Base-by-base conservation (phyloP, 805 yeast species). In the Citeromyces nyonsensis region DNA sequence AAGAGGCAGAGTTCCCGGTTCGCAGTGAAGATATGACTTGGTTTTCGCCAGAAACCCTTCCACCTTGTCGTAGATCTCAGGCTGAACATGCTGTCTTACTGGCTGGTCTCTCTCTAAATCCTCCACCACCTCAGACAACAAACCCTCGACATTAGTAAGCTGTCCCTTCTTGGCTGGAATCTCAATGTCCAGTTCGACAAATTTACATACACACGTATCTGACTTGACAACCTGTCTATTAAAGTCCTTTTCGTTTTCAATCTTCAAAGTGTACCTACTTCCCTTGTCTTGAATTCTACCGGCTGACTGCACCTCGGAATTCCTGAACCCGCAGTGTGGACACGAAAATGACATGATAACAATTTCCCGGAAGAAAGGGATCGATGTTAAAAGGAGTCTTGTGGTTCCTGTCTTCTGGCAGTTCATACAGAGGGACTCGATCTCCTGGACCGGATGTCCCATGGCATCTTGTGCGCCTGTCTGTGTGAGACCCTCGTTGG, bases 121-220 rank as follows among this genome's bases (percentile, higher is more conserved):
- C 10, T 69, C 80, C 35, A 78, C 61, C 80, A 86, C 85, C 51
- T 86, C 95, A 11, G 63, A 51, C 36, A 91, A 60, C 25, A 91
- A 54, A 15, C 98, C 99, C 53, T 91, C 98, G 22, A 85, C 76
- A 15, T 85, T 86, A 26, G 95, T 83, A 38, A 91, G 61, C 48
- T 86, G 94, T 18, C 98, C 98, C 44, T 84, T 70, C 51, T 85
- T 82, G 24, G 96, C 83, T 4, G 99, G 98, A 38, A 91, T 88
- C 55, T 88, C 97, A 35, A 88, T 72, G 42, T 85, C 95, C 38
- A 88, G 59, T 51, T 86, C 95, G 10, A 69, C 56, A 47, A 91
- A 86, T 47, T 66, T 73, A 55, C 85, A 79, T 8, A 73, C 59
- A 18, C 94, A 88, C 15, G 82, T 64, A 50, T 88, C 96, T 22